Conservation (phyloP, 2,329 filamentous ascomycete genomes). For the Stemphylium lycopersici region DNA sequence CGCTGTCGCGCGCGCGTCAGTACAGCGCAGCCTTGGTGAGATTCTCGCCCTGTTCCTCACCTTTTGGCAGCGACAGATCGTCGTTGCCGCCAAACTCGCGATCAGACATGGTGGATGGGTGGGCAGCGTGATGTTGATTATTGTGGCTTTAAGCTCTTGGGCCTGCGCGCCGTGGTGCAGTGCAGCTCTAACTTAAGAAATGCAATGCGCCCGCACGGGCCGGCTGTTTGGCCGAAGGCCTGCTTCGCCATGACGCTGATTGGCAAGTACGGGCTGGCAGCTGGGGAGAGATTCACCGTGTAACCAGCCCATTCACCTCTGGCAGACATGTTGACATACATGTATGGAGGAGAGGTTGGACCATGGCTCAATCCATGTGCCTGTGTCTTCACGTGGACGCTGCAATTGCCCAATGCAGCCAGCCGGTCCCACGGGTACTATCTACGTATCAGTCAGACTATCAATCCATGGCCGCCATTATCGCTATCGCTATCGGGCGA, state of each 20-base stretch:
- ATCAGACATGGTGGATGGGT: conserved; percentile 47
- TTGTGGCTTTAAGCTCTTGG: conserved; percentile 9
- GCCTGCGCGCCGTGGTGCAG: background rate
- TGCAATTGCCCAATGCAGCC: conserved; percentile 6
- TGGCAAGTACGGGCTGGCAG: background rate
- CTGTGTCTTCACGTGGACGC: background rate
- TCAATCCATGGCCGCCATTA: background rate
- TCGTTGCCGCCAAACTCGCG: conserved; percentile 53
- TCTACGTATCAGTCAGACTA: no score
- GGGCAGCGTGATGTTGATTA: conserved; percentile 15
- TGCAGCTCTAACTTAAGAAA: conserved; percentile 14
- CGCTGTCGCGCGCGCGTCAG: conserved; percentile 51
- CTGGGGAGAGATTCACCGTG: background rate
- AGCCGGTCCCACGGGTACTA: background rate
- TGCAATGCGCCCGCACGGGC: conserved; percentile 10
- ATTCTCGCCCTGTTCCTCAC: conserved; percentile 26
- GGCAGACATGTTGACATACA: no score
- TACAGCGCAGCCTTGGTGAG: background rate
- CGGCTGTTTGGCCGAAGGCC: conserved; percentile 16
- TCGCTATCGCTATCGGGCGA: conserved; percentile 12
- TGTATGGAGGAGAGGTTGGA: background rate
- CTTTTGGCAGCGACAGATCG: conserved; percentile 51
- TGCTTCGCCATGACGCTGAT: background rate
- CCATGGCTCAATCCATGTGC: background rate
- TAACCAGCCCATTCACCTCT: background rate